Percentiles rank a stretch among this genome's conserved stretches.
These are phyloP conservation scores for Exophiala calicioides DNA, from an alignment of 2,329 filamentous ascomycete genomes.

Conservation along the genomic window DNA sequence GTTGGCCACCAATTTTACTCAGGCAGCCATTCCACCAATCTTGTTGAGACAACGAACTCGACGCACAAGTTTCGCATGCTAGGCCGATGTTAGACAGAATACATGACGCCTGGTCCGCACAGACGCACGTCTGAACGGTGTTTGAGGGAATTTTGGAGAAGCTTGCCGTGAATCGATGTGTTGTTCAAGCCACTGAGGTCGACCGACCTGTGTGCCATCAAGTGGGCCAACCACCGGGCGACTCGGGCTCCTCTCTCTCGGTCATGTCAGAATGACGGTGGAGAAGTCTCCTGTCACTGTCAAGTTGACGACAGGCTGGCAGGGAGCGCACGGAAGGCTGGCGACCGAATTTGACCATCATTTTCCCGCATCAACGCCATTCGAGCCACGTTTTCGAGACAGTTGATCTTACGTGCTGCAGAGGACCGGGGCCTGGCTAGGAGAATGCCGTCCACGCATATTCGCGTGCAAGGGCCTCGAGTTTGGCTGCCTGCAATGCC, in stretches of 20 bases:
- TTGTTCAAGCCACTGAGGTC: background rate
- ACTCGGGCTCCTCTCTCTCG: background rate
- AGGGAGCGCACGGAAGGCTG: constrained; percentile 5
- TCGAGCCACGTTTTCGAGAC: constrained; percentile 16
- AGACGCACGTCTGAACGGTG: background rate
- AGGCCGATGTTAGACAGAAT: no score
- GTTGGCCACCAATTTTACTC: no score
- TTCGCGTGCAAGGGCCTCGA: constrained; percentile 3
- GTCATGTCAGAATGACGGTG: background rate
- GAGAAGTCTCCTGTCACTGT: constrained; percentile 1
- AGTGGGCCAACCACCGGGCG: constrained; percentile 1
- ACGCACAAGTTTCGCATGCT: no score
- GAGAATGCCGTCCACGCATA: background rate
- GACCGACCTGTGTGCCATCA: background rate
- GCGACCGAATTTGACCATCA: background rate
- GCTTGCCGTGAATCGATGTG: background rate
- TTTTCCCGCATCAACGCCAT: constrained; percentile 11
- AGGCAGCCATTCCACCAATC: background rate
- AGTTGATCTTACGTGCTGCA: constrained; percentile 11
- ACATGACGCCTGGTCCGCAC: no score
- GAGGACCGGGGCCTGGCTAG: background rate
- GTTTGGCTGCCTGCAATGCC: background rate
- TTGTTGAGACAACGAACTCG: no score
- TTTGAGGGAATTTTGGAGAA: background rate
- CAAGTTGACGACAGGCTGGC: no score